phyloP scores from a whole-genome alignment of 805 yeast species.

The Metschnikowia cubensis region DNA sequence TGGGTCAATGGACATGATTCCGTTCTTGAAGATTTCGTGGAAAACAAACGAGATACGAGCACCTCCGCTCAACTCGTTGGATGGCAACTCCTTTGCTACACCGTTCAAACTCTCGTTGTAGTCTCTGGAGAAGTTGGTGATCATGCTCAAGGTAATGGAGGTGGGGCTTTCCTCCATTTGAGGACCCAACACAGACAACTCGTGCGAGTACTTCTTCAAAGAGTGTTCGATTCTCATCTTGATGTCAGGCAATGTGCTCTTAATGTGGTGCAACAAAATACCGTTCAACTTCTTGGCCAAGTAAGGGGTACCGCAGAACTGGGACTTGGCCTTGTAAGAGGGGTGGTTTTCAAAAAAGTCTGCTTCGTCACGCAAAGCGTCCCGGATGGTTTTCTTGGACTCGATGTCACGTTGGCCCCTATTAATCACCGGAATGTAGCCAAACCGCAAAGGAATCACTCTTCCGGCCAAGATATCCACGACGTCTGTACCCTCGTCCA shows the following conservation, averaged over 20 bases:
- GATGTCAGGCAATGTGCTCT: slow-evolving; percentile 70
- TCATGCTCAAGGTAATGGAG: slow-evolving; percentile 83
- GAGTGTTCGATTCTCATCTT: slow-evolving; percentile 85
- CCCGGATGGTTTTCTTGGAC: slow-evolving; percentile 77
- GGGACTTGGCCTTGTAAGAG: slow-evolving; percentile 87
- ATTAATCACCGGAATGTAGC: slow-evolving; percentile 89
- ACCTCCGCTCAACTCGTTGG: slow-evolving; percentile 93
- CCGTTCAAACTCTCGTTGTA: slow-evolving; percentile 90
- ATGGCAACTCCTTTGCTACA: slow-evolving; percentile 82
- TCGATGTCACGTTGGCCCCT: slow-evolving; percentile 98
- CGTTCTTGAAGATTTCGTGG: slow-evolving; percentile 93
- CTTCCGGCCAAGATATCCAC: slow-evolving; percentile 92
- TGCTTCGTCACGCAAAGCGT: slow-evolving; percentile 79
- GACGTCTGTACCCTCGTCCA: slow-evolving; percentile 98
- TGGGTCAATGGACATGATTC: slow-evolving; percentile 88
- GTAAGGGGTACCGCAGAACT: slow-evolving; percentile 97
- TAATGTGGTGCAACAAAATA: slow-evolving; percentile 83
- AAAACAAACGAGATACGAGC: slow-evolving; percentile 96
- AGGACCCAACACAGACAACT: slow-evolving; percentile 73
- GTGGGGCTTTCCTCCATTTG: slow-evolving; percentile 86
- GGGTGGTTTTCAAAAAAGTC: slow-evolving; percentile 84
- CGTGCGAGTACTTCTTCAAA: slow-evolving; percentile 72
- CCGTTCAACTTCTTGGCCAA: slow-evolving; percentile 88
- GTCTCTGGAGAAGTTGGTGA: slow-evolving; percentile 89
- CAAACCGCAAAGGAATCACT: slow-evolving; percentile 90